Conservation (phyloP, 495 filamentous ascomycete genomes). For the Talaromyces stipitatus region DNA sequence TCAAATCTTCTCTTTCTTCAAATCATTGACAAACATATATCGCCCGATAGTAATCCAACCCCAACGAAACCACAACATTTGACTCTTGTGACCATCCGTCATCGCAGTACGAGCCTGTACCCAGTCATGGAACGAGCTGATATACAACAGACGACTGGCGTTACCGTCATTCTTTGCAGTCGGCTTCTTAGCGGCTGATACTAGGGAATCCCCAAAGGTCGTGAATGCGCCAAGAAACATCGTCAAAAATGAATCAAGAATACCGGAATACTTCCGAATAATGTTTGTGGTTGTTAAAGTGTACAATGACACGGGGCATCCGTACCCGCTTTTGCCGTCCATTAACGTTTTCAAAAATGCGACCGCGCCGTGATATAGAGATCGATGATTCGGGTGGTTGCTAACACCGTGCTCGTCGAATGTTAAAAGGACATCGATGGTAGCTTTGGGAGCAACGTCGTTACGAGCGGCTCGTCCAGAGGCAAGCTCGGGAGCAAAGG, state of each 20-base stretch:
- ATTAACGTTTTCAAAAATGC: conserved; percentile 58
- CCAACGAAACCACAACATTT: conserved; percentile 98
- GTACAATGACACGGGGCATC: conserved; percentile 71
- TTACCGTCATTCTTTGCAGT: conserved; percentile 10
- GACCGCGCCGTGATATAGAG: conserved; percentile 74
- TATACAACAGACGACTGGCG: conserved; percentile 56
- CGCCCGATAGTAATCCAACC: conserved; percentile 86
- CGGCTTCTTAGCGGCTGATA: conserved; percentile 14
- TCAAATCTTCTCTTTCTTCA: conserved; percentile 55
- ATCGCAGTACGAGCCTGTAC: conserved; percentile 74
- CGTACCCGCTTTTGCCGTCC: conserved; percentile 56
- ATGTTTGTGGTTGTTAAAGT: conserved; percentile 66
- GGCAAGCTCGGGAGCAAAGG: conserved; percentile 57
- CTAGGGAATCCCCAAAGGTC: conserved; percentile 25
- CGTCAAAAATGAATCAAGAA: conserved; percentile 66
- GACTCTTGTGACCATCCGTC: conserved; percentile 79
- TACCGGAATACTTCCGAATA: conserved; percentile 68
- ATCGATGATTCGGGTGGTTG: conserved; percentile 84
- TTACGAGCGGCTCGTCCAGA: conserved; percentile 12
- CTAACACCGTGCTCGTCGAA: conserved; percentile 80
- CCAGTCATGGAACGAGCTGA: conserved; percentile 55
- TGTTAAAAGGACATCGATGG: conserved; percentile 77
- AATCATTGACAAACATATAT: conserved; percentile 94
- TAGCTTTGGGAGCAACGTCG: conserved; percentile 40
- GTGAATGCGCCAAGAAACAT: conserved; percentile 39